Evolutionary conservation across 805 yeast species (phyloP), one percentile per base, ranked within the genome.

Genomic region (Teunomyces atbi): DNA sequence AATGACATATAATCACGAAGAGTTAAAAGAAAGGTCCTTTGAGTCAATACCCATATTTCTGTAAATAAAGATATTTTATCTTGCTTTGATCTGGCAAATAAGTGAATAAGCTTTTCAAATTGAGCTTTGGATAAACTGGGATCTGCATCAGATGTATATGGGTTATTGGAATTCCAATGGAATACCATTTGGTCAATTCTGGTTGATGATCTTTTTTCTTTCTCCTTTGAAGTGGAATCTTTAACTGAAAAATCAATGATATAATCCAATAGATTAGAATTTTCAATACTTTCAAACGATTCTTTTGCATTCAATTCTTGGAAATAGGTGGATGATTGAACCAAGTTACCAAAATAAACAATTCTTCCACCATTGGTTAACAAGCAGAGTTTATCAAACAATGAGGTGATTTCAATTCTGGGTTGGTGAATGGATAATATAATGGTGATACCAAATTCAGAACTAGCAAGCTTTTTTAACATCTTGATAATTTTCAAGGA

Each of bases 381-480:
- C 6, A 61, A 49, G 30, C 65, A 61, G n/a, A 61, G 44, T 37
- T 56, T 53, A 46, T 61, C 62, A 20, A 61, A 61, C 15, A 59
- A 51, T 5, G 40, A 45, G 0, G 59, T 44, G 28, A 61, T 57
- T 35, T 61, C 65, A 3, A 54, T 40, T 8, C 65, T 49, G 4
- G 65, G 65, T 46, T 61, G 65, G 44, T 61, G 65, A 21, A 61
- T 61, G 51, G 54, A 55, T 32, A 61, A 44, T 3, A 61, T 48
- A 6, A 61, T 52, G 5, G 64, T 59, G 39, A 61, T 51, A 1
- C 65, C 65, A 27, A 50, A 54, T 20, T 54, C 53, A 1, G 62
- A 61, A n/a, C 58, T 52, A 1, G 62, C 58, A 30, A 61, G 44
- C 34, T 52, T 57, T 28, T 54, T 49, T 11, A 61, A 46, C 7